These are phyloP conservation scores for Peronosclerospora sorghi DNA, from an alignment of 352 stramenopile genomes.

Conservation along the genomic window DNA sequence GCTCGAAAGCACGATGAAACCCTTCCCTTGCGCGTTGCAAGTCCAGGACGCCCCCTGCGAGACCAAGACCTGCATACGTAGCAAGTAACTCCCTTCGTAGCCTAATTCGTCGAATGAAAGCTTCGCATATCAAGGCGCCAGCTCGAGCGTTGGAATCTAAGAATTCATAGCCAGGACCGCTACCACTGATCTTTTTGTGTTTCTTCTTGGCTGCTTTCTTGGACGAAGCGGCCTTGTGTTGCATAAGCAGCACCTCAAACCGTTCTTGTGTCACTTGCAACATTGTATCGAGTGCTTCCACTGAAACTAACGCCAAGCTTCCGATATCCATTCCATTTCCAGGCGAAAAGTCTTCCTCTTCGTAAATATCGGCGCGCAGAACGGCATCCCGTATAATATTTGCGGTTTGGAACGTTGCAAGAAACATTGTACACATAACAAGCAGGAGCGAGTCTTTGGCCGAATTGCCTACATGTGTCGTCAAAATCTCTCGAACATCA, in stretches of 20 bases:
- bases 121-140: slow-evolving; percentile 42
- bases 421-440: slow-evolving; percentile 53
- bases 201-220: slow-evolving; percentile 67
- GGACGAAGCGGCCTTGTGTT: slow-evolving; percentile 31
- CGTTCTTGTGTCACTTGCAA: slow-evolving; percentile 37
- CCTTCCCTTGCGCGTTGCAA: slow-evolving; percentile 26
- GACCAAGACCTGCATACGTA: slow-evolving; percentile 32
- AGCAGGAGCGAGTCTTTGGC: slow-evolving; percentile 50
- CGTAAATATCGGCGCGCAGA: slow-evolving; percentile 90
- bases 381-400: slow-evolving; percentile 75
- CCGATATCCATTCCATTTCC: slow-evolving; percentile 56
- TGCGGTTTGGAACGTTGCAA: slow-evolving; percentile 65
- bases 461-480: slow-evolving; percentile 20
- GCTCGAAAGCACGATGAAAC: slow-evolving; percentile 31
- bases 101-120: slow-evolving; percentile 46
- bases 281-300: slow-evolving; percentile 28
- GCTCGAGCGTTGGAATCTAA: slow-evolving; percentile 44
- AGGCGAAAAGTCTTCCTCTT: slow-evolving; percentile 91
- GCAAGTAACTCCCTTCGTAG: slow-evolving; percentile 36
- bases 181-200: slow-evolving; percentile 24
- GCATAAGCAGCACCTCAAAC: slow-evolving; percentile 25
- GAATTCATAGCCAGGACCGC: slow-evolving; percentile 17
- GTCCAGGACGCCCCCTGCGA: slow-evolving; percentile 33
- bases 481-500: slow-evolving; percentile 22
- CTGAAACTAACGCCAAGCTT: slow-evolving; percentile 27